A percentile compares a stretch with the other conserved stretches of the same genome.
phyloP scores from a whole-genome alignment of 345 rosid species.

The Conringia planisiliqua region DNA sequence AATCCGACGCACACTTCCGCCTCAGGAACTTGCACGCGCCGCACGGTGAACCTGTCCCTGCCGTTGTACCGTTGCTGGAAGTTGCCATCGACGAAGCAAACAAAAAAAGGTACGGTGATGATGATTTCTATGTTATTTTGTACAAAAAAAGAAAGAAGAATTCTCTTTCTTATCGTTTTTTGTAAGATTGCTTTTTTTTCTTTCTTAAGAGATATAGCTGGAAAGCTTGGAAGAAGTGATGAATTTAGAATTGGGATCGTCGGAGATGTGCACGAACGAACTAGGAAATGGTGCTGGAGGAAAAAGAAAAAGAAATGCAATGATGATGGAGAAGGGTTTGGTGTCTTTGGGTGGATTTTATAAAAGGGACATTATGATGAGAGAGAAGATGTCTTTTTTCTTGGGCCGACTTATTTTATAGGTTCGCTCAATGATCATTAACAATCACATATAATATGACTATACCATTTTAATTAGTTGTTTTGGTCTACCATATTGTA shows the following conservation, averaged over 20 bases:
- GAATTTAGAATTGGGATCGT: conserved; percentile 23
- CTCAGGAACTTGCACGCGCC: conserved; percentile 69
- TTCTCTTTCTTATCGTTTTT: neutral
- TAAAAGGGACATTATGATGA: conserved; percentile 37
- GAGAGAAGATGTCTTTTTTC: conserved; percentile 16
- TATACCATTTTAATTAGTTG: neutral
- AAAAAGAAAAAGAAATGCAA: conserved; percentile 22
- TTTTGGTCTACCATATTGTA: conserved; percentile 31
- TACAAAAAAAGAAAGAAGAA: neutral
- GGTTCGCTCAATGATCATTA: conserved; percentile 19
- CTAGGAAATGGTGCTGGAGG: conserved; percentile 36
- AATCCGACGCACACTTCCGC: conserved; percentile 53
- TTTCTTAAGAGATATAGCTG: neutral
- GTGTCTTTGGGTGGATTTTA: conserved; percentile 37
- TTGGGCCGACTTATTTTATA: conserved; percentile 22
- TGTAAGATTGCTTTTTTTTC: neutral
- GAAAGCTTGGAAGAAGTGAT: conserved; percentile 13
- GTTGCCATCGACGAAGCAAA: conserved; percentile 29
- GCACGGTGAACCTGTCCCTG: conserved; percentile 52
- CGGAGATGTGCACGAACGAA: conserved; percentile 38
- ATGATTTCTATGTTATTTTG: neutral
- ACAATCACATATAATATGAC: conserved; percentile 2
- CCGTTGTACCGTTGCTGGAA: conserved; percentile 34
- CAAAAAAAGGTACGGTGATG: neutral
- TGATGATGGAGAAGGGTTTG: conserved; percentile 33